Evolutionary conservation across 208 protist genomes (phyloP).

Genomic region (Leishmania martiniquensis): DNA sequence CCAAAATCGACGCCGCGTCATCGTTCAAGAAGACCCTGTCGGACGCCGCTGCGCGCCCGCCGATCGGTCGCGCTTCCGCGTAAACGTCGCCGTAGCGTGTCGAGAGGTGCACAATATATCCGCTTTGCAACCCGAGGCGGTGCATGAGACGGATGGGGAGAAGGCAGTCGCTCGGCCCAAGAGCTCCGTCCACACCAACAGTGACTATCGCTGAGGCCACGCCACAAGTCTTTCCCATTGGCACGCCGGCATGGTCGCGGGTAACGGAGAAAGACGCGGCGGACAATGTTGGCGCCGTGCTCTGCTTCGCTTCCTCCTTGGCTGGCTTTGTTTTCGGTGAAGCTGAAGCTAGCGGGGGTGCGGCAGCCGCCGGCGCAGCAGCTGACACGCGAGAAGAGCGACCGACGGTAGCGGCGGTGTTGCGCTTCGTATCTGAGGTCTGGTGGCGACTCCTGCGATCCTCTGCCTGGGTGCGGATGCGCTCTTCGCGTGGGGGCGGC

Average conservation of each 20-base stretch:
- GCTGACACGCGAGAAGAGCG: not conserved
- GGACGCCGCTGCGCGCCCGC: not conserved
- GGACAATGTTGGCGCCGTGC: too few relatives aligned
- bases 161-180: slow-evolving; percentile 29
- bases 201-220: not conserved
- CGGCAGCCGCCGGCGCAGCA: not conserved
- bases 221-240: not conserved
- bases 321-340: not conserved
- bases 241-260: not conserved
- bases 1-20: slow-evolving; percentile 32
- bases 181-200: slow-evolving; percentile 2
- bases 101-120: slow-evolving; percentile 17
- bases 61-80: slow-evolving; percentile 24
- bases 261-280: not conserved
- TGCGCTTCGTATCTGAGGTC: not conserved
- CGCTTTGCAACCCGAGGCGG: slow-evolving; percentile 21
- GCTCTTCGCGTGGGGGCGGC: not conserved
- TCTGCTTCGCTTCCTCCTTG: not conserved
- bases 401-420: not conserved
- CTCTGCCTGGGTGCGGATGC: not conserved
- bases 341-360: not conserved
- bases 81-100: slow-evolving; percentile 19
- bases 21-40: slow-evolving; percentile 27
- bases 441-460: not conserved
- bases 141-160: slow-evolving; percentile 8